A percentile compares a stretch with the other conserved stretches of the same genome.
Evolutionary conservation across 805 yeast genomes (phyloP).

Genomic region (Starmerella lactis-condensi): DNA sequence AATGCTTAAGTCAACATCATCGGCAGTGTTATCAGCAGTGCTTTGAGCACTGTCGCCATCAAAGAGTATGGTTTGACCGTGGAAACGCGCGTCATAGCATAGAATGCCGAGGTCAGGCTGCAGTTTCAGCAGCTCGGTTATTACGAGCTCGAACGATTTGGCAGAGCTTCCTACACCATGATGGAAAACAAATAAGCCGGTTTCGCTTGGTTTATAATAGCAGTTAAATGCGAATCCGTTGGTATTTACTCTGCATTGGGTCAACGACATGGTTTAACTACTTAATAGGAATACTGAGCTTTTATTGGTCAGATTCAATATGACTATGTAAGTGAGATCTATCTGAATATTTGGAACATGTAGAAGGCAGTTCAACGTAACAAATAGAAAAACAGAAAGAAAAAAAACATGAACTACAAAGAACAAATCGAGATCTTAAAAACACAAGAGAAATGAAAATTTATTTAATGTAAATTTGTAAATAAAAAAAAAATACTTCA

Average conservation of each 20-base stretch:
- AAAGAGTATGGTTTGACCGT: slow-evolving; percentile 31
- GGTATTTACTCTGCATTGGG: slow-evolving; percentile 1
- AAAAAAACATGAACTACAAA: too few relatives aligned
- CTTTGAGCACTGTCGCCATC: slow-evolving; percentile 19
- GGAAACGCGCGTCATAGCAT: slow-evolving; percentile 70
- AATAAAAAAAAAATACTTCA: too few relatives aligned
- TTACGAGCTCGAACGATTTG: slow-evolving; percentile 49
- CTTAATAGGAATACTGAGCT: too few relatives aligned
- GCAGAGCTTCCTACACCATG: slow-evolving; percentile 95
- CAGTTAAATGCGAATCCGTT: slow-evolving; percentile 9
- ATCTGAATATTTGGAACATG: too few relatives aligned
- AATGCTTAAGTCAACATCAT: slow-evolving; percentile 28
- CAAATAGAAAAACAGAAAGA: too few relatives aligned
- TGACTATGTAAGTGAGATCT: too few relatives aligned
- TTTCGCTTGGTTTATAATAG: slow-evolving; percentile 4
- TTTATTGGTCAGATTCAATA: too few relatives aligned
- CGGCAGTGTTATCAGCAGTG: slow-evolving; percentile 13
- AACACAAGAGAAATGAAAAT: too few relatives aligned
- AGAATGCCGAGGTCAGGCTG: slow-evolving; percentile 40
- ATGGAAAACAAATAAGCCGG: slow-evolving; percentile 43
- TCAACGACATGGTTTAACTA: too few relatives aligned
- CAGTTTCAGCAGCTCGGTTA: slow-evolving; percentile 21
- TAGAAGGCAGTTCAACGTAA: too few relatives aligned
- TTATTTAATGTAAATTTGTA: too few relatives aligned
- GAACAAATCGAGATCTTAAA: too few relatives aligned